Base-by-base conservation (phyloP, 2,329 filamentous ascomycete genomes). In the Fusarium verrucosum region DNA sequence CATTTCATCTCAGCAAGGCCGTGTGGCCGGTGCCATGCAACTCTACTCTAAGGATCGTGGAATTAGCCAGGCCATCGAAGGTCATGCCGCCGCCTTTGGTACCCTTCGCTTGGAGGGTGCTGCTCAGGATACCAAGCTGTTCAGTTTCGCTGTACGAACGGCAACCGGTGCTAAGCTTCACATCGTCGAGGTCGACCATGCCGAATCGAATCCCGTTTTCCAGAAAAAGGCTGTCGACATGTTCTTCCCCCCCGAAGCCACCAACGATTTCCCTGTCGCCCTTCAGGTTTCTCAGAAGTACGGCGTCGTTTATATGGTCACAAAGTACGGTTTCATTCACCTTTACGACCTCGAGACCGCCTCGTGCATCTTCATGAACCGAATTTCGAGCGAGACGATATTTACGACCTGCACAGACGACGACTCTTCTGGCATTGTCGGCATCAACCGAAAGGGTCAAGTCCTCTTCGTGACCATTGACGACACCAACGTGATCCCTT, bases 271-370 rank as follows among this genome's bases (percentile, higher is more conserved):
- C 83, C 95, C 96, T 3, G 95, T 99, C 53, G 94, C 94, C 17
- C 95, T 99, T 81, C 96, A 99, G 80, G 90, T 99, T 42, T 98
- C 95, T 5, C 89, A 92, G 74, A 96, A 95, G 80, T 99, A 99
- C 79, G 94, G 94, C 74, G 89, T 99, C 75, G 90, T 99, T 73
- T 97, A 97, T 80, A 88, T 99, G 73, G 92, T 99, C 64, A 99
- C 95, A 55, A 99, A 99, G 79, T 99, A 97, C 74, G 95, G 95
- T 50, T 99, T 98, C 81, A 98, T 99, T 72, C 95, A 99, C 80
- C 87, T 99, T 22, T 98, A 99, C 80, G 96, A 99, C 74, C 87
- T 99, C 55, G 96, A 99, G 82, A 95, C 92, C 9, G 96, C 92
- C 57, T 91, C 91, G 13, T 96, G 92, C 77, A 95, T 99, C 76